These are phyloP conservation scores for Leccinum boreale DNA, from an alignment of 768 basidiomycete genomes.

Conservation along the genomic window DNA sequence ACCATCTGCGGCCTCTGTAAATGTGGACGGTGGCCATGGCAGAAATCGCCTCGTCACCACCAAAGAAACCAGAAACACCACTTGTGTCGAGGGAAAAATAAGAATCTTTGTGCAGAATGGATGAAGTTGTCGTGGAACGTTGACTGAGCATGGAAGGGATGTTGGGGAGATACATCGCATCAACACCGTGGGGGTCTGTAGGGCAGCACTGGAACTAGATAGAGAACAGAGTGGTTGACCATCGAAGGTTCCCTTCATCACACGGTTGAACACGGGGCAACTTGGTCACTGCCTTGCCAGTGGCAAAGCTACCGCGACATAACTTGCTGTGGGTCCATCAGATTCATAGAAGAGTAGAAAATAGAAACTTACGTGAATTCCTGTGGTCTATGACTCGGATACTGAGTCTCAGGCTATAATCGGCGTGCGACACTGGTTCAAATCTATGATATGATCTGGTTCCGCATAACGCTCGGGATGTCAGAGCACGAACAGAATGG, in stretches of 20 bases:
- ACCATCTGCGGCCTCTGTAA: slow-evolving; percentile 23
- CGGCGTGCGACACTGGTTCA: too few relatives aligned
- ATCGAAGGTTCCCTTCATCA: background rate
- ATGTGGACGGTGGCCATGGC: slow-evolving; percentile 29
- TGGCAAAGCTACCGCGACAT: too few relatives aligned
- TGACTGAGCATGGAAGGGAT: background rate
- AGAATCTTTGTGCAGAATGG: background rate
- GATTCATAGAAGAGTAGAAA: too few relatives aligned
- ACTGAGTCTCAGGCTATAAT: background rate
- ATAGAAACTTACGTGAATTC: background rate
- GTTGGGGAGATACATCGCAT: slow-evolving; percentile 1
- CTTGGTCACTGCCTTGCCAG: background rate
- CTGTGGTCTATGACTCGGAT: background rate
- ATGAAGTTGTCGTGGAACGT: slow-evolving; percentile 1
- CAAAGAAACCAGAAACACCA: slow-evolving; percentile 29
- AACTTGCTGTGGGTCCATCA: too few relatives aligned
- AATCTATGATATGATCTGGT: too few relatives aligned
- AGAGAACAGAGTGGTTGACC: background rate
- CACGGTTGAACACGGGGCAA: background rate
- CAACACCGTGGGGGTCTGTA: background rate
- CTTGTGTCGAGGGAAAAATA: slow-evolving; percentile 20
- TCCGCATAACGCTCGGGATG: background rate
- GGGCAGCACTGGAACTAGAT: background rate
- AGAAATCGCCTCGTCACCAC: slow-evolving; percentile 32
- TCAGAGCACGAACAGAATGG: background rate